Evolutionary conservation across 1,284 basidiomycete genomes (phyloP).

Genomic region (Cryptococcus sp.): DNA sequence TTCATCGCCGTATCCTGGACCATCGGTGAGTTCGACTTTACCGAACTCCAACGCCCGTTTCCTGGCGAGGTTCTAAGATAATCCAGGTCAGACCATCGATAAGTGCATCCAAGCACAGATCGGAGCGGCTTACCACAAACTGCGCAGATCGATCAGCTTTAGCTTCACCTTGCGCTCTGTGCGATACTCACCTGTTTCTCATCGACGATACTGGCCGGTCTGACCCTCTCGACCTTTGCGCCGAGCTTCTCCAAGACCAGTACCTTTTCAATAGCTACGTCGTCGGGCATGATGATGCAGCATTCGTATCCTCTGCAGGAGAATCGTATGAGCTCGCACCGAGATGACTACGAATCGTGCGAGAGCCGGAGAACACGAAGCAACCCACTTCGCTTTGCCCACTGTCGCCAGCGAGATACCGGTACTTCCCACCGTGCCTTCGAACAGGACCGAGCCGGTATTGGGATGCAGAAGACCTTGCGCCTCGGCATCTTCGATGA

Average conservation of each 20-base stretch:
- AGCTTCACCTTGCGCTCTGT: neutral
- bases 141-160: conserved; percentile 28
- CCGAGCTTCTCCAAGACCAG: conserved; percentile 81
- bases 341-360: neutral
- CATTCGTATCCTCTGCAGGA: conserved; percentile 56
- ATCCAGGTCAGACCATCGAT: neutral
- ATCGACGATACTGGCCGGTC: conserved; percentile 88
- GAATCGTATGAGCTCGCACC: too few species aligned
- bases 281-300: conserved; percentile 86
- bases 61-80: conserved; percentile 72
- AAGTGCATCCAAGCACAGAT: neutral
- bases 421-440: conserved; percentile 96
- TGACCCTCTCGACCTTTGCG: conserved; percentile 79
- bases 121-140: conserved; percentile 59
- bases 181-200: conserved; percentile 70
- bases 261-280: conserved; percentile 87
- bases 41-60: conserved; percentile 75
- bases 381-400: conserved; percentile 74
- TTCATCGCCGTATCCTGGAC: conserved; percentile 29
- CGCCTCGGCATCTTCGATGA: conserved; percentile 90
- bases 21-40: conserved; percentile 51
- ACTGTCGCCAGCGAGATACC: conserved; percentile 96
- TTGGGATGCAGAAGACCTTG: conserved; percentile 79
- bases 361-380: neutral
- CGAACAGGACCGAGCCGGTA: conserved; percentile 91